Evolutionary conservation across 768 basidiomycete genomes (phyloP).

Genomic region (Clavulina sp.): DNA sequence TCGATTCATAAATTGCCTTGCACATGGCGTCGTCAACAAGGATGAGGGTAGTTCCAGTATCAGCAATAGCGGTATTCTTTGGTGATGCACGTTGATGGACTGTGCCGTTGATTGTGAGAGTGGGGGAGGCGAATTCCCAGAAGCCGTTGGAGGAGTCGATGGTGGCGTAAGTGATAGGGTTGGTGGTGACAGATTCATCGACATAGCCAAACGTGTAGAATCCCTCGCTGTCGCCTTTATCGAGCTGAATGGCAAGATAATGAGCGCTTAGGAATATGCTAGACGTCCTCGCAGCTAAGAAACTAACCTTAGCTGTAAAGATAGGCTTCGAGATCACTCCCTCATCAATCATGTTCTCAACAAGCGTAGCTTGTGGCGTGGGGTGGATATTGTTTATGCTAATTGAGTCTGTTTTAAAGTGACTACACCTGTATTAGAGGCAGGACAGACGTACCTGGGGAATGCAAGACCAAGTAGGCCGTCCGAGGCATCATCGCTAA

Average conservation of each 20-base stretch:
- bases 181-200: conserved; percentile 14
- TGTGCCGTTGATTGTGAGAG: conserved; percentile 15
- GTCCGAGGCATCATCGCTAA: background rate
- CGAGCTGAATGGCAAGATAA: conserved; percentile 14
- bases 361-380: conserved; percentile 21
- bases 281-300: background rate
- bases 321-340: conserved; percentile 15
- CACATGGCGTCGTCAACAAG: conserved; percentile 21
- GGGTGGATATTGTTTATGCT: conserved; percentile 24
- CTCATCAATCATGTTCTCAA: conserved; percentile 25
- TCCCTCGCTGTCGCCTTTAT: conserved; percentile 21
- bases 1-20: conserved; percentile 19
- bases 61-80: background rate
- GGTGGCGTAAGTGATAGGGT: conserved; percentile 2
- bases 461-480: background rate
- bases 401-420: no score
- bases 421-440: no score
- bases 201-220: conserved; percentile 27
- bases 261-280: background rate
- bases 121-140: conserved; percentile 23
- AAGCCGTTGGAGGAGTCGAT: conserved; percentile 21
- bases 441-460: background rate
- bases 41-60: conserved; percentile 9
- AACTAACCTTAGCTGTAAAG: conserved; percentile 15
- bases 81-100: conserved; percentile 11